Base-by-base conservation (phyloP, 352 stramenopile genomes). In the Phytophthora crassamura region DNA sequence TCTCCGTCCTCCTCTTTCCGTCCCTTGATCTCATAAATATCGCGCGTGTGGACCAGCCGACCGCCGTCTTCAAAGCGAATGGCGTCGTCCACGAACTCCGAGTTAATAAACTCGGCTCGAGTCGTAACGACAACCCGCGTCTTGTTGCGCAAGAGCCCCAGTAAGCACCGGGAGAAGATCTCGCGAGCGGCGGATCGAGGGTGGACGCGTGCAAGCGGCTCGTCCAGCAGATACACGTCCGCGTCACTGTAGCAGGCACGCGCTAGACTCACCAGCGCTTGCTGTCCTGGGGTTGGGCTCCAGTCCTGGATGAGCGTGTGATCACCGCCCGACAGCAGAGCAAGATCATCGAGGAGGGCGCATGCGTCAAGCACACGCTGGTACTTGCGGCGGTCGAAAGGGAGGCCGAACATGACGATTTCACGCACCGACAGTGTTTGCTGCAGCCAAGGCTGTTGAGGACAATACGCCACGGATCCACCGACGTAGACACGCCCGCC, bases 321-420 rank as follows among this genome's bases (percentile, higher is more conserved):
- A 55, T 98, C 94, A 15, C 94, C 91, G 38, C 83, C 70, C 11
- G 89, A 67, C 5, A 98, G 74, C 63, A 89, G 65, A 30, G 74
- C 63, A 6, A 98, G 59, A 60, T 98, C 87, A n/a, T 86, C 69
- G 7, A 75, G 65, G 42, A 98, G 63, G 0, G 75, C 82, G 52
- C 90, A 97, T 2, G 88, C 81, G 15, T 94, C 77, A 40, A 98
- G 58, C 33, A 93, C 80, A 14, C 77, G 80, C 39, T 80, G 55
- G 68, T 97, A 97, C 61, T 88, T 88, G 25, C 80, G 75, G 32
- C 64, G 64, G 50, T 93, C 74, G 47, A 82, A 95, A 16, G 75
- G 60, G 43, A 87, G 68, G 20, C 94, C 93, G 67, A 99, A 99
- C 25, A 99, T 64, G 47, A 99, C 94, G 66, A 99, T 99, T 7